Evolutionary conservation across 352 stramenopile species (phyloP), one percentile per base, ranked within the genome.

Genomic region (Plasmopara viticola): DNA sequence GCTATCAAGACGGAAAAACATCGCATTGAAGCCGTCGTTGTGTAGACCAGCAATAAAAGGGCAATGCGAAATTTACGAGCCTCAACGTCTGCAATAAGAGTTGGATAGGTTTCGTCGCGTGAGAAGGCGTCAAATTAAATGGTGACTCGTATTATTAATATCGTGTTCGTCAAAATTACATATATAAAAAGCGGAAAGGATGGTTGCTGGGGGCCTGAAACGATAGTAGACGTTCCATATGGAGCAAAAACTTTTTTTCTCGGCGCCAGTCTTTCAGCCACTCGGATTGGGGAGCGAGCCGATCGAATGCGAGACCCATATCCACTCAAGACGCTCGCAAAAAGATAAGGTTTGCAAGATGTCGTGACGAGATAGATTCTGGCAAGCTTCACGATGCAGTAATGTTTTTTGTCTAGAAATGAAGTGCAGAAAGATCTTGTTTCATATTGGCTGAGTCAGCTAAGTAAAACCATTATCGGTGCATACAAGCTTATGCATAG

Each of bases 371-470:
- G 18, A 18, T 48, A 44, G n/a, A 52, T 33, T 25, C 20, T 30
- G 2, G 51, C 3, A 8, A 52, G 51, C 0, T 38, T 4, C 13
- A 14, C 33, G 33, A 2, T 38, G 33, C 1, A 5, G 4, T 38
- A 38, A 38, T 14, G 1, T 38, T 38, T 38, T 38, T 14, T 14
- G 33, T 38, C 33, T 14, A 38, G 33, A 38, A 14, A 14, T 1
- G 13, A 38, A 38, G 33, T 14, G 33, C 20, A 38, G 13, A 28
- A 51, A 47, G 0, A 34, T 1, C 6, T 51, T 58, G 9, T 58
- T 51, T 44, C 51, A 58, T 8, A 51, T n/a, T 38, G 35, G 44
- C 44, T 44, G 51, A 0, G 51, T 51, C 20, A 58, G 20, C 10
- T 48, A 47, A 15, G 37, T 48, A 25, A 25, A 25, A 25, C 20